Evolutionary conservation across 2,329 filamentous ascomycete genomes (phyloP).

Genomic region (Bipolaris cookei): DNA sequence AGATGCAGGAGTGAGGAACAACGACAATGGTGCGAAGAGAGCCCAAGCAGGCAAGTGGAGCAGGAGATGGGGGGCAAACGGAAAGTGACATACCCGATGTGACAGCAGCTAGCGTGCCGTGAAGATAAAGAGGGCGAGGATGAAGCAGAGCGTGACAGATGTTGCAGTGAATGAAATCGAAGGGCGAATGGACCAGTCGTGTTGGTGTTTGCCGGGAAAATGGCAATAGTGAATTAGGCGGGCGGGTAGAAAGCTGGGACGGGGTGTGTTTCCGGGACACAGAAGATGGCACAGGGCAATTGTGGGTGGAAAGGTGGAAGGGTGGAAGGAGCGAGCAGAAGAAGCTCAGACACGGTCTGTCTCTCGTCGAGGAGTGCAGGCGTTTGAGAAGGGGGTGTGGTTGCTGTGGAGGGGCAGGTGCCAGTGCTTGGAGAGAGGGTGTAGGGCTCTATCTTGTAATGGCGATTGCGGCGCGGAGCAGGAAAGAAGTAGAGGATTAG

Average conservation of each 20-base stretch:
- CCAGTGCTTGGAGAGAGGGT: slow-evolving; percentile 8
- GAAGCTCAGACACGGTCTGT: slow-evolving; percentile 37
- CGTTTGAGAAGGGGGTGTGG: slow-evolving; percentile 12
- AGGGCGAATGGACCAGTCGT: slow-evolving; percentile 27
- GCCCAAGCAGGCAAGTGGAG: slow-evolving; percentile 37
- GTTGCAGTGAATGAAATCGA: slow-evolving; percentile 15
- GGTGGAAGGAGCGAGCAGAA: slow-evolving; percentile 18
- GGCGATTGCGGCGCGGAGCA: slow-evolving; percentile 18
- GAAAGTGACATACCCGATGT: slow-evolving; percentile 37
- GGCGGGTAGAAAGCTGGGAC: slow-evolving; percentile 28
- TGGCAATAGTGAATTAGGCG: slow-evolving; percentile 22
- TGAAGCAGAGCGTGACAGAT: slow-evolving; percentile 6
- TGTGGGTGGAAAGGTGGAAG: slow-evolving; percentile 9
- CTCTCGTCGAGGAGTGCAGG: slow-evolving; percentile 27
- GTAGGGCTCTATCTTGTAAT: slow-evolving; percentile 25
- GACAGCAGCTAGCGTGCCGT: slow-evolving; percentile 14
- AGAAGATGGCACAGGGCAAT: slow-evolving; percentile 18
- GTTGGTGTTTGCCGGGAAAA: slow-evolving; percentile 36
- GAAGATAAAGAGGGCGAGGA: background rate
- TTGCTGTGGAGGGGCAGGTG: slow-evolving; percentile 21
- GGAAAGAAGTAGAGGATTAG: slow-evolving; percentile 27
- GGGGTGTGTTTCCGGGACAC: slow-evolving; percentile 38
- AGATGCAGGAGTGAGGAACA: slow-evolving; percentile 33
- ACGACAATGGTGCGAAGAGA: slow-evolving; percentile 31
- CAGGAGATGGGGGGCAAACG: slow-evolving; percentile 31